Base-by-base conservation (phyloP, 371 early-diverging fungal genomes). In the Apophysomyces ossiformis region DNA sequence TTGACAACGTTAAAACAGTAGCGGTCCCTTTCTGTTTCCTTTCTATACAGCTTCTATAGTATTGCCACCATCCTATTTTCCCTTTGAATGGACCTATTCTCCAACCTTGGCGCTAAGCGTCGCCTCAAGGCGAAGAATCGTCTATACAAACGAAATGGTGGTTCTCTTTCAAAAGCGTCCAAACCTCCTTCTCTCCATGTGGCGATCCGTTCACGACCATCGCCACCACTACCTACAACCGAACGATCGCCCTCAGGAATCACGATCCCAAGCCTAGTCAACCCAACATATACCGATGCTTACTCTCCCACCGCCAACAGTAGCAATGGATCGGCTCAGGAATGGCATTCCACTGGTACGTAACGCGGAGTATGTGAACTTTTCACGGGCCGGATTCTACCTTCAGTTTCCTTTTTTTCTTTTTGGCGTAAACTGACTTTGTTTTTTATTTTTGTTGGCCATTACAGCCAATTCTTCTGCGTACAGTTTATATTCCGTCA, bases 91-190 rank as follows among this genome's bases (percentile, higher is more conserved):
- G 67, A 61, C 44, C 21, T 67, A 45, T 56, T 67, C 57, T 61
- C 62, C 21, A 67, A 67, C 44, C 37, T 67, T 61, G 62, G 67
- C n/a, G 67, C 47, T 18, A 61, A 67, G 54, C 67, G 67, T 16
- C 37, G 47, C 41, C 41, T 46, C 43, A 50, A 64, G 44, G 57
- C 57, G 43, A 37, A 47, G 41, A 41, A 11, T 15, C 39, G 43
- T 41, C 57, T 32, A 39, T 39, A 58, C 64, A 58, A 64, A 58
- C 38, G 58, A n/a, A 15, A 36, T n/a, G 56, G 58, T 18, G 44
- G 56, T 43, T 43, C 36, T 1, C 54, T 50, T n/a, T 18, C 54
- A 9, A 50, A 50, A 21, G 54, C 21, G 16, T 50, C 54, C 11
- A 50, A 50, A 50, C 7, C 54, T 21, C 21, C 18, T 50, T 18